phyloP scores from a whole-genome alignment of 116 monocot genomes.

The Papilionanthe hybrid region DNA sequence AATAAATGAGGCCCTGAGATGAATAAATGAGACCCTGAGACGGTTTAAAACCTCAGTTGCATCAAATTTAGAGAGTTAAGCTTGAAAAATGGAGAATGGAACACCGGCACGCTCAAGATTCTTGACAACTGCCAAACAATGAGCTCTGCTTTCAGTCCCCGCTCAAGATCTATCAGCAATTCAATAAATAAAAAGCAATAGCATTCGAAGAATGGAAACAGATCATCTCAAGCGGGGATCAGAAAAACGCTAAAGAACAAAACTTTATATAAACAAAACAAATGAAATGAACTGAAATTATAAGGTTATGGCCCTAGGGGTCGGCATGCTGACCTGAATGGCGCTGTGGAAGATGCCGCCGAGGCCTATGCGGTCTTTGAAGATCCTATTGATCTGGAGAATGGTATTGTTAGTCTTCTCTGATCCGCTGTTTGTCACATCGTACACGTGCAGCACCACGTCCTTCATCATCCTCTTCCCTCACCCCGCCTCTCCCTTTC shows the following conservation, averaged over 20 bases:
- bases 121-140: no score
- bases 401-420: conserved; percentile 99
- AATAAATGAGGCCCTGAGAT: no score
- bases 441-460: conserved; percentile 88
- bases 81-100: no score
- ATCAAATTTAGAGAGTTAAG: no score
- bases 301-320: background rate
- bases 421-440: conserved; percentile 87
- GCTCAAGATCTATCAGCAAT: background rate
- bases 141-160: background rate
- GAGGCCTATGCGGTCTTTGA: conserved; percentile 97
- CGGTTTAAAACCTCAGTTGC: no score
- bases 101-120: no score
- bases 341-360: conserved; percentile 99
- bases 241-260: background rate
- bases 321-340: conserved; percentile 47
- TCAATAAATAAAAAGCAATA: background rate
- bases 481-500: background rate
- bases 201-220: background rate
- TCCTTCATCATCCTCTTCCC: conserved; percentile 46
- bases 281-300: background rate
- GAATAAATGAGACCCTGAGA: no score
- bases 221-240: background rate
- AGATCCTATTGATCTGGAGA: conserved; percentile 92
- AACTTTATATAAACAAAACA: background rate